Percentiles rank a stretch among this genome's conserved stretches.
These are phyloP conservation scores for Cryptococcus sp. DNA, from an alignment of 1,284 basidiomycete species.

Conservation along the genomic window DNA sequence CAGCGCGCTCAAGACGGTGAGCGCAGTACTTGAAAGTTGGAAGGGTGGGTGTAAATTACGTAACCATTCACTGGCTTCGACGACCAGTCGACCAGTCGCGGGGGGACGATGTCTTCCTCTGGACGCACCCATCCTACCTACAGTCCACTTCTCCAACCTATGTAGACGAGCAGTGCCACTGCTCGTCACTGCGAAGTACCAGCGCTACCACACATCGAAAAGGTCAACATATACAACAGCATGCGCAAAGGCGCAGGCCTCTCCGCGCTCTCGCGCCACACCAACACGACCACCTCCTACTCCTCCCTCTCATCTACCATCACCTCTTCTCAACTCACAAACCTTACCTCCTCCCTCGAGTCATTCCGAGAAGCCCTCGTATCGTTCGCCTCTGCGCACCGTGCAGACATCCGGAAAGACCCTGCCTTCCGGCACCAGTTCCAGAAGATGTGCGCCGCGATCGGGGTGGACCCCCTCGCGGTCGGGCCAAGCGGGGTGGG, in stretches of 20 bases:
- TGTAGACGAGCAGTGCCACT: too few relatives aligned
- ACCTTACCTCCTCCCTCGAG: slow-evolving; percentile 75
- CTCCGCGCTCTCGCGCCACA: slow-evolving; percentile 52
- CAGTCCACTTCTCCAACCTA: too few relatives aligned
- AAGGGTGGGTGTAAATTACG: too few relatives aligned
- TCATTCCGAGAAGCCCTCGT: slow-evolving; percentile 79
- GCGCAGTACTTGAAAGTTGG: too few relatives aligned
- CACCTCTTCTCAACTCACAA: slow-evolving; percentile 69
- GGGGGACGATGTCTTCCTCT: too few relatives aligned
- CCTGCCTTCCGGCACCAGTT: slow-evolving; percentile 88
- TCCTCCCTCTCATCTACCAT: slow-evolving; percentile 74
- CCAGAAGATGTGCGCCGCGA: slow-evolving; percentile 90
- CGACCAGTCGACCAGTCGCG: too few relatives aligned
- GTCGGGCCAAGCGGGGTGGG: slow-evolving; percentile 46
- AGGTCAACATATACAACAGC: not conserved
- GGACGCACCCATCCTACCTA: too few relatives aligned
- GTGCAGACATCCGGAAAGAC: slow-evolving; percentile 77
- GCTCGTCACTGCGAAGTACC: too few relatives aligned
- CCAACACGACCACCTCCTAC: slow-evolving; percentile 57
- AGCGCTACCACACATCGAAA: too few relatives aligned
- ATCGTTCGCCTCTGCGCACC: slow-evolving; percentile 77
- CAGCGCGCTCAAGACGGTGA: too few relatives aligned
- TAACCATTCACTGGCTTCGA: too few relatives aligned
- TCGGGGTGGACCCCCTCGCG: slow-evolving; percentile 92
- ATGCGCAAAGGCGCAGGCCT: slow-evolving; percentile 56